phyloP scores from a whole-genome alignment of 306 rosid species.

The Ammopiptanthus mongolicus region DNA sequence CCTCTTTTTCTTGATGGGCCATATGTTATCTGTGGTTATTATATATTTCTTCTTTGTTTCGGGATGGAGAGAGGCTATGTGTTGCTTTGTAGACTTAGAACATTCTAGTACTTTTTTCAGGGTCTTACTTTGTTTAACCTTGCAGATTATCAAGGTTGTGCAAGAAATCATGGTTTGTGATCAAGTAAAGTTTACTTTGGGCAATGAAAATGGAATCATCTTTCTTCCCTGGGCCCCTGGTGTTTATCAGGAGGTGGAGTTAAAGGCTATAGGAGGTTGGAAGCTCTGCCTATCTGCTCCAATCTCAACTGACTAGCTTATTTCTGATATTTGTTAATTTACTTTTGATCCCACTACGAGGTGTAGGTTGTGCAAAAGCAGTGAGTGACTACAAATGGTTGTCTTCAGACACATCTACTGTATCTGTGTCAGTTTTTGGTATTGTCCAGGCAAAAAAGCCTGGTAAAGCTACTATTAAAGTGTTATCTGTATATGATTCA shows the following conservation, averaged over 20 bases:
- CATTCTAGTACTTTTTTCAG: conserved; percentile 18
- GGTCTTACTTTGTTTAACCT: conserved; percentile 20
- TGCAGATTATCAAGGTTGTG: conserved; percentile 50
- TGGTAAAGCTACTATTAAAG: conserved; percentile 84
- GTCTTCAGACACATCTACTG: conserved; percentile 62
- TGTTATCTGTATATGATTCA: conserved; percentile 61
- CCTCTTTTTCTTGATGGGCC: background rate
- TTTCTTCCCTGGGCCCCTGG: conserved; percentile 81
- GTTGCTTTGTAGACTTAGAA: conserved; percentile 3
- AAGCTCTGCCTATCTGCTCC: conserved; percentile 30
- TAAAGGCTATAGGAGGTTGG: conserved; percentile 80
- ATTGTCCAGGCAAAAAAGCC: conserved; percentile 82
- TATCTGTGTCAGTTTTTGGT: conserved; percentile 76
- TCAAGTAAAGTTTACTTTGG: conserved; percentile 57
- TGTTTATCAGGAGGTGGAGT: conserved; percentile 80
- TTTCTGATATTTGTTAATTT: conserved; percentile 19
- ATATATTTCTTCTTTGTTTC: background rate
- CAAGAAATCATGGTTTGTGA: conserved; percentile 80
- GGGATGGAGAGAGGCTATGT: background rate
- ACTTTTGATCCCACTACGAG: conserved; percentile 6
- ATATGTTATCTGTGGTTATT: conserved; percentile 3
- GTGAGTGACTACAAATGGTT: conserved; percentile 79
- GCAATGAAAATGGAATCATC: conserved; percentile 43
- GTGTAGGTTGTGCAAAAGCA: conserved; percentile 76
- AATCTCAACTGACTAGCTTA: conserved; percentile 18